A percentile compares a stretch with the other conserved stretches of the same genome.
Evolutionary conservation across 2,329 filamentous ascomycete genomes (phyloP).

Genomic region (Parascedosporium putredinis): DNA sequence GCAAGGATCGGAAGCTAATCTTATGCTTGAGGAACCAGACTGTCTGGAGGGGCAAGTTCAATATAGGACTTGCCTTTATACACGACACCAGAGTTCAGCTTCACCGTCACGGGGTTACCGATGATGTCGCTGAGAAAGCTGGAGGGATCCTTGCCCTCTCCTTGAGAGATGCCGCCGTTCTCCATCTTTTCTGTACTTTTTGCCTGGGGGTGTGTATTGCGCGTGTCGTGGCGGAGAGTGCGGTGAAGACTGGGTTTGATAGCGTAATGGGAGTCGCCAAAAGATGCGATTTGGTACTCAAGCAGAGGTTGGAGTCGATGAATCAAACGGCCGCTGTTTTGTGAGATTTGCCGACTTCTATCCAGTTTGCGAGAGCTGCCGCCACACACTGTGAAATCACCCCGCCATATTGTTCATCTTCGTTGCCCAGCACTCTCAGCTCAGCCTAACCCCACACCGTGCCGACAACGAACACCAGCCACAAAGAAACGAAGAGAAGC

Average conservation of each 20-base stretch:
- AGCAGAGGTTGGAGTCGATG: background rate
- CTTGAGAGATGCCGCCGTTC: constrained; percentile 53
- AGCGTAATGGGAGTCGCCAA: too few species aligned
- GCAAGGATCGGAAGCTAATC: background rate
- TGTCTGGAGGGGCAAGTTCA: background rate
- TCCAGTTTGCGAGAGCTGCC: too few species aligned
- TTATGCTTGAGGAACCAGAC: background rate
- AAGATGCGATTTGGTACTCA: background rate
- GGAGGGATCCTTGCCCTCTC: constrained; percentile 82
- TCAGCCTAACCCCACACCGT: too few species aligned
- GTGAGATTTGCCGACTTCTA: too few species aligned
- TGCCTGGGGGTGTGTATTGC: background rate
- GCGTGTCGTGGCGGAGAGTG: background rate
- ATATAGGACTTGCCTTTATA: constrained; percentile 65
- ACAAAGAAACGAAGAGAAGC: too few species aligned
- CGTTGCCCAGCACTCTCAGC: too few species aligned
- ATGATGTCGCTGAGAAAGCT: constrained; percentile 92
- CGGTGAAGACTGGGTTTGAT: too few species aligned
- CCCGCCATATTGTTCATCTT: too few species aligned
- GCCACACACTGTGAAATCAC: too few species aligned
- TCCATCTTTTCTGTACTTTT: constrained; percentile 48
- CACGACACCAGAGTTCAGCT: constrained; percentile 95
- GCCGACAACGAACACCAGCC: too few species aligned
- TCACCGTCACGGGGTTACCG: constrained; percentile 86
- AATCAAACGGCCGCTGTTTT: too few species aligned